Base-by-base conservation (phyloP, 2,329 filamentous ascomycete genomes). In the Xylogone sp. region DNA sequence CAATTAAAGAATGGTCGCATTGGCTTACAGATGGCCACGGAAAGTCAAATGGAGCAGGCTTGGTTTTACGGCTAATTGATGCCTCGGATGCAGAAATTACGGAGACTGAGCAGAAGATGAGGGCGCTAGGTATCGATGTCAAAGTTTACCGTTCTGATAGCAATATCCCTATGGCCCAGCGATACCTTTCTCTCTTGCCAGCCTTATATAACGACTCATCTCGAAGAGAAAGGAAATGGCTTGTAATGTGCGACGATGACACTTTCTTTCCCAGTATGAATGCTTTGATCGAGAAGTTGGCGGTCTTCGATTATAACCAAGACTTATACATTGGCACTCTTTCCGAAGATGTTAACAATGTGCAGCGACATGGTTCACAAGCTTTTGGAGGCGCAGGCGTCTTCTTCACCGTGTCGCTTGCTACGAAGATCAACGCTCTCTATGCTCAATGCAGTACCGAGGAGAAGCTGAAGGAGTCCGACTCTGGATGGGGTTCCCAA, bases 21-120 rank as follows among this genome's bases (percentile, higher is more conserved):
- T 83, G 79, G 79, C 69, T 83, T 53, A 82, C 79, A 2, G 76
- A 83, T 60, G 74, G 76, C 53, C 71, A 73, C 45, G 78, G 79
- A 43, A 68, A 72, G 48, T 78, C 78, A 27, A 83, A 83, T 56
- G 79, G 79, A 18, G 79, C 73, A 43, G 81, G 81, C 62, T 68
- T 83, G 51, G 63, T 83, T 10, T 68, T 82, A 4, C 70, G 80
- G 59, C 71, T 83, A 2, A 62, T 82, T 13, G 77, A 79, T 55
- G 79, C 79, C 9, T 74, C 68, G 6, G 71, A 77, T 45, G 69
- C 74, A 24, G 71, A 82, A 62, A 72, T 82, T 6, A 66, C 74
- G 29, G 71, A 78, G 42, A 75, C 77, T 2, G 71, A 69, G 53
- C 72, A 73, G 27, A 65, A 74, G 45, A 68, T 83, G 24, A 68